These are phyloP conservation scores for Aspergillus thermomutatus DNA, from an alignment of 2,329 filamentous ascomycete genomes.

Conservation along the genomic window DNA sequence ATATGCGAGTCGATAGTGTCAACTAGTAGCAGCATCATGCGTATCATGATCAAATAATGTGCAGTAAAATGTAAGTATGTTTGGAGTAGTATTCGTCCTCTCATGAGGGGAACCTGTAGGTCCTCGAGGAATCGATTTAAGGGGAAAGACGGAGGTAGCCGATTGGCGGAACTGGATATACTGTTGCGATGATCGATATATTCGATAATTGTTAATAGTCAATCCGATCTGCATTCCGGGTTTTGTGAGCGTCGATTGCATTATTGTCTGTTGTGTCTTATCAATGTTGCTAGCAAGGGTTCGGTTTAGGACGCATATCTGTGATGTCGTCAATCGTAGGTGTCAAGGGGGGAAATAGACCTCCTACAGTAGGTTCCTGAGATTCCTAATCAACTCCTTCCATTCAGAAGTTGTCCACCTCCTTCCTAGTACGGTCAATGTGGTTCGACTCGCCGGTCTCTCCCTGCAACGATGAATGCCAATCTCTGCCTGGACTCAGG, in stretches of 20 bases:
- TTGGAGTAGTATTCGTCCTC: neutral
- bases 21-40: neutral
- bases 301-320: neutral
- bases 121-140: neutral
- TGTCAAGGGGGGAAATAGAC: neutral
- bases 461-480: neutral
- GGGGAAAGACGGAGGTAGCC: neutral
- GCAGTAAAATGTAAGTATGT: neutral
- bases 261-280: neutral
- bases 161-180: neutral
- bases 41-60: neutral
- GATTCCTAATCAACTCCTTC: neutral
- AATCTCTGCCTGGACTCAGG: neutral
- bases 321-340: neutral
- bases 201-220: neutral
- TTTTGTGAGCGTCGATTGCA: neutral
- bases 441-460: neutral
- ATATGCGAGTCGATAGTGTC: neutral
- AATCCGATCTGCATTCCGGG: neutral
- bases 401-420: conserved; percentile 1
- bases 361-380: neutral
- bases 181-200: neutral
- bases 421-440: conserved; percentile 11
- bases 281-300: neutral
- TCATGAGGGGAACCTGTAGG: neutral